These are phyloP conservation scores for Aureobasidium musti DNA, from an alignment of 2,329 filamentous ascomycete genomes.

Conservation along the genomic window DNA sequence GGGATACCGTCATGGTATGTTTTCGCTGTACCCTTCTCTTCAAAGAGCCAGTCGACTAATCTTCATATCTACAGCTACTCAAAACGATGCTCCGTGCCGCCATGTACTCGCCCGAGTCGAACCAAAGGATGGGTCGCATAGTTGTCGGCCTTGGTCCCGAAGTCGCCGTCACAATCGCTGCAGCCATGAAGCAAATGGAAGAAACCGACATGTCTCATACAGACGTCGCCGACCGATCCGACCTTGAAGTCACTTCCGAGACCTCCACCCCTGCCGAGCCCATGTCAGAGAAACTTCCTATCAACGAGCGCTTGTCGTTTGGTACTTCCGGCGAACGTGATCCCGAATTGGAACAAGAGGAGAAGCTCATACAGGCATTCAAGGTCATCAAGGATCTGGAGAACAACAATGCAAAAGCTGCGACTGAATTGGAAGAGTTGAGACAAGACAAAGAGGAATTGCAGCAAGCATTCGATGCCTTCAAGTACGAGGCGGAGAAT, in stretches of 20 bases:
- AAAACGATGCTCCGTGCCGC: constrained; percentile 53
- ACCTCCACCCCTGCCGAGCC: constrained; percentile 30
- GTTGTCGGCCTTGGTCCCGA: constrained; percentile 44
- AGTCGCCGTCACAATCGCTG: constrained; percentile 44
- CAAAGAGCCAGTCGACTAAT: background rate
- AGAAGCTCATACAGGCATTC: constrained; percentile 52
- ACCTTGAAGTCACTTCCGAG: constrained; percentile 31
- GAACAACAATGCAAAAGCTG: constrained; percentile 44
- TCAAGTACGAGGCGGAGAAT: constrained; percentile 49
- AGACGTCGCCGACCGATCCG: constrained; percentile 38
- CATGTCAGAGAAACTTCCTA: background rate
- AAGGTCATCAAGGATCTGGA: constrained; percentile 50
- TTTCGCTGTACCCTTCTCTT: background rate
- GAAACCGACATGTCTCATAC: constrained; percentile 32
- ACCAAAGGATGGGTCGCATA: constrained; percentile 51
- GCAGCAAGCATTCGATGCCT: constrained; percentile 52
- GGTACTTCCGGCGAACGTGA: constrained; percentile 42
- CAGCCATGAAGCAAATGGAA: constrained; percentile 46
- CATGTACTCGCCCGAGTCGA: constrained; percentile 52
- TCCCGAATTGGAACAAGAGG: constrained; percentile 53
- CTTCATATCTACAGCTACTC: constrained; percentile 41
- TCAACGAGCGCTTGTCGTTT: background rate
- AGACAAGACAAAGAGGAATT: constrained; percentile 48
- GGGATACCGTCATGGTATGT: constrained; percentile 42
- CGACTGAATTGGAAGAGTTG: constrained; percentile 47